Conservation (phyloP, 768 basidiomycete species). For the Hydnomerulius pinastri region DNA sequence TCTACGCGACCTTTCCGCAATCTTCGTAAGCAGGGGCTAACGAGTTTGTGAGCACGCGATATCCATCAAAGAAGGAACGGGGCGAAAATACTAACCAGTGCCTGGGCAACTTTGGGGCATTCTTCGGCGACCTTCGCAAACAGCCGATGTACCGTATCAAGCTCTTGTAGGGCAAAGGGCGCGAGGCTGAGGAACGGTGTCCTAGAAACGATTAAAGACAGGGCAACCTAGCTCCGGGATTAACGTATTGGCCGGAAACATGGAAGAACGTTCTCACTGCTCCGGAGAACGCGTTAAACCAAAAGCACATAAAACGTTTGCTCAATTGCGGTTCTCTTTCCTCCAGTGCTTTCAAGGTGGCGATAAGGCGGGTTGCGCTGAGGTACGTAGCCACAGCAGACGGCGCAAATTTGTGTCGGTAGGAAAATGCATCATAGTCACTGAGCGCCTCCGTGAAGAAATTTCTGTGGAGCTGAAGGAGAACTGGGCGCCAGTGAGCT, state of each 20-base stretch:
- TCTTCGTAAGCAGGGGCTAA: slow-evolving; percentile 59
- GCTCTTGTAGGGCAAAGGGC: slow-evolving; percentile 57
- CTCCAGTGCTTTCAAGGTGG: slow-evolving; percentile 56
- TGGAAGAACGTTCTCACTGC: slow-evolving; percentile 47
- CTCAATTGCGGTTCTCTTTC: slow-evolving; percentile 60
- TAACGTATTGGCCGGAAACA: background rate
- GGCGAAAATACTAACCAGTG: slow-evolving; percentile 44
- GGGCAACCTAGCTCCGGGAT: slow-evolving; percentile 47
- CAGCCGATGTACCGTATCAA: slow-evolving; percentile 58
- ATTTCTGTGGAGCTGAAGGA: slow-evolving; percentile 67
- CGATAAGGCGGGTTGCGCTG: slow-evolving; percentile 57
- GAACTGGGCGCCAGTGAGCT: slow-evolving; percentile 40
- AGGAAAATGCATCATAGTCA: slow-evolving; percentile 50
- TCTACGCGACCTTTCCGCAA: slow-evolving; percentile 51
- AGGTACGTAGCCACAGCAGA: slow-evolving; percentile 72
- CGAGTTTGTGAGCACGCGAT: slow-evolving; percentile 11
- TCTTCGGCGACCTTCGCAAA: slow-evolving; percentile 59
- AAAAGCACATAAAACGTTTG: slow-evolving; percentile 67
- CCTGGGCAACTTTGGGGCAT: slow-evolving; percentile 61
- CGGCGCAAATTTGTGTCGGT: slow-evolving; percentile 63
- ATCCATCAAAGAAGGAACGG: background rate
- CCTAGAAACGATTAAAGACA: slow-evolving; percentile 65
- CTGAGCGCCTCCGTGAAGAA: slow-evolving; percentile 70
- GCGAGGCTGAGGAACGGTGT: slow-evolving; percentile 60
- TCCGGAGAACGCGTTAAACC: slow-evolving; percentile 75